Base-by-base conservation (phyloP, 2,329 filamentous ascomycete genomes). In the Cryoendolithus antarcticus region DNA sequence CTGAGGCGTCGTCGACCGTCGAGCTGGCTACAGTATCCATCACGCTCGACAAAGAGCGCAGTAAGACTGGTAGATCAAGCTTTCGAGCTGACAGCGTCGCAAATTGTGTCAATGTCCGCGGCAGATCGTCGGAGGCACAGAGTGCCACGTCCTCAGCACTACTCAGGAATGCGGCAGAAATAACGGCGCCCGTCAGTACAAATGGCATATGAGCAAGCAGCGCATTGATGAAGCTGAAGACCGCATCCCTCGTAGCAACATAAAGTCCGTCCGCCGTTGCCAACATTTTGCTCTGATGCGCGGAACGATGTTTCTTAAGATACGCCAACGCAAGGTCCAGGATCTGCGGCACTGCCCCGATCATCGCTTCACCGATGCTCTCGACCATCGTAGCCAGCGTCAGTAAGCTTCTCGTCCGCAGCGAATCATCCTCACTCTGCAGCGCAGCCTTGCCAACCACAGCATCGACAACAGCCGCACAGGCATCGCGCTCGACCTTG, bases 331-430 rank as follows among this genome's bases (percentile, higher is more conserved):
- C 74, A 45, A 75, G 79, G 1, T 80, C 77, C 31, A 95, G 74
- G 0, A 86, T 78, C 15, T 70, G 70, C 1, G 89, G 86, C 12
- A 96, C 66, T 0, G 95, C 71, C 0, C 86, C 82, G 12, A 96
- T 81, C 43, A 93, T 82, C 9, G 80, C 81, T 48, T 94, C 86
- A 42, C 82, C 80, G 30, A 96, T 68, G 6, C 94, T 86, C 50
- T 94, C 86, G 3, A 93, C 79, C 51, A 93, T 75, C 1, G 86
- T 94, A 3, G 89, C 82, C 41, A 98, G 71, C 56, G 86, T 95
- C 35, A 95, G 66, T 34, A 95, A 66, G n/a, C 86, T 84, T 68
- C 93, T 82, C 43, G 89, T 72, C 31, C 80, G 80, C 35, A 95
- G 73, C 19, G 75, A 75, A 48, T 73, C 67, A 52, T 93, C 82